Evolutionary conservation across 2,329 filamentous ascomycete species (phyloP), one percentile per base, ranked within the genome.

Genomic region (Onygenales sp.): DNA sequence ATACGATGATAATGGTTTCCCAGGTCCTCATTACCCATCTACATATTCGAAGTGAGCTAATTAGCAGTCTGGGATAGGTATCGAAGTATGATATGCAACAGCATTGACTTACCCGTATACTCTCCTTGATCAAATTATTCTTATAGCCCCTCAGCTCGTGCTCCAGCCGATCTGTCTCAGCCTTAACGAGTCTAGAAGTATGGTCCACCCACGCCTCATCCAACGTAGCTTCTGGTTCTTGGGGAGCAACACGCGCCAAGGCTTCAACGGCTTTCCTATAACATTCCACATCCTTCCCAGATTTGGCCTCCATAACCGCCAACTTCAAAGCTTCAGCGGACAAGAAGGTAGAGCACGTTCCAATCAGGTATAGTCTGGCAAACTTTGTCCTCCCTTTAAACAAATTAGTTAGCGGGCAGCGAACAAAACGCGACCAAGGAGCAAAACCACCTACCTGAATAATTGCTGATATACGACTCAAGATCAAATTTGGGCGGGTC

Each of bases 71-170:
- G 46, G 47, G 47, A 7, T 8, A 53, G 13, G 13, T 10, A 38
- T 31, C 41, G 5, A 38, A 35, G 13, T 17, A 8, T 14, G 9
- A 3, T 35, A 50, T 10, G 5, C 38, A 44, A 31, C 27, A 17
- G 42, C 4, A 35, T 35, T 52, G 42, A 64, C 79, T 54, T 76
- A 94, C 90, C 61, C 91, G 75, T 63, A 97, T 95, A 73, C 90
- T 96, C 73, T 98, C 93, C 68, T 96, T 95, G 63, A 98, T 90
- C 43, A 97, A 74, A 63, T 97, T 98, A 66, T 96, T 95, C 72
- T 93, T 95, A 71, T 97, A 97, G 1, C 85, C 86, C 69, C 90
- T 91, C 17, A 98, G 76, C 69, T 97, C 89, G 13, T 80, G 75
- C 66, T 96, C 89, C 53, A 97, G 76, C n/a, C 86, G 81, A 53